These are phyloP conservation scores for Xylaria sp. DNA, from an alignment of 2,329 filamentous ascomycete genomes.

Conservation along the genomic window DNA sequence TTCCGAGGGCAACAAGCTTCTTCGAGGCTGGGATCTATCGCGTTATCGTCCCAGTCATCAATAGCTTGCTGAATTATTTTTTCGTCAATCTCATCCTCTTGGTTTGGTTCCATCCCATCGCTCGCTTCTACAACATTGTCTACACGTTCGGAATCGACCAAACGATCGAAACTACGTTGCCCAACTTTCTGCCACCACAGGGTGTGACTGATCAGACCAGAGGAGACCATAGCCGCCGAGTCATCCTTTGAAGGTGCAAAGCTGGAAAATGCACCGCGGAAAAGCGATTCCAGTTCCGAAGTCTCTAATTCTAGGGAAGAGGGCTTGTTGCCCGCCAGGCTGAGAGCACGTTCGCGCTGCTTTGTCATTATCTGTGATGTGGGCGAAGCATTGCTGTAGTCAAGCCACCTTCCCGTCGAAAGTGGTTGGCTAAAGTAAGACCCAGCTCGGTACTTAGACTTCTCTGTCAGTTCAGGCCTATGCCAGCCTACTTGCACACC, in stretches of 20 bases:
- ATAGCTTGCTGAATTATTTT: constrained; percentile 63
- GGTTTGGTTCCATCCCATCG: constrained; percentile 45
- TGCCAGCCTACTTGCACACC: constrained; percentile 65
- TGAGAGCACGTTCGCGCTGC: constrained; percentile 77
- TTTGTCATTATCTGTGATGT: constrained; percentile 66
- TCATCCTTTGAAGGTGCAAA: constrained; percentile 83
- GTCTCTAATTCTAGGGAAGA: constrained; percentile 66
- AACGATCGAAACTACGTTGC: constrained; percentile 70
- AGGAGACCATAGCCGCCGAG: constrained; percentile 74
- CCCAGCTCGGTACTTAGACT: constrained; percentile 62
- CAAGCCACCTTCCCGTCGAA: constrained; percentile 74
- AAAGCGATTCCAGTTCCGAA: constrained; percentile 77
- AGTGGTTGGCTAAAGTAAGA: constrained; percentile 75
- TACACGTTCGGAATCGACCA: constrained; percentile 63
- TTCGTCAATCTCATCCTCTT: constrained; percentile 59
- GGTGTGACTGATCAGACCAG: constrained; percentile 69
- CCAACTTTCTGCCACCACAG: constrained; percentile 82
- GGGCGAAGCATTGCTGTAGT: constrained; percentile 72
- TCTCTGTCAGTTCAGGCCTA: constrained; percentile 64
- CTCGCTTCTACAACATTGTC: constrained; percentile 51
- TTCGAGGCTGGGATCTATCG: constrained; percentile 67
- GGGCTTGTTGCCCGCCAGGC: constrained; percentile 68
- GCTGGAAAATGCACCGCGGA: constrained; percentile 80
- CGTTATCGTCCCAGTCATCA: constrained; percentile 66
- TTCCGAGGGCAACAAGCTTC: constrained; percentile 61